Percentiles rank a stretch among this genome's conserved stretches.
These are phyloP conservation scores for Glutinoglossum americanum DNA, from an alignment of 495 filamentous ascomycete species.

Conservation along the genomic window DNA sequence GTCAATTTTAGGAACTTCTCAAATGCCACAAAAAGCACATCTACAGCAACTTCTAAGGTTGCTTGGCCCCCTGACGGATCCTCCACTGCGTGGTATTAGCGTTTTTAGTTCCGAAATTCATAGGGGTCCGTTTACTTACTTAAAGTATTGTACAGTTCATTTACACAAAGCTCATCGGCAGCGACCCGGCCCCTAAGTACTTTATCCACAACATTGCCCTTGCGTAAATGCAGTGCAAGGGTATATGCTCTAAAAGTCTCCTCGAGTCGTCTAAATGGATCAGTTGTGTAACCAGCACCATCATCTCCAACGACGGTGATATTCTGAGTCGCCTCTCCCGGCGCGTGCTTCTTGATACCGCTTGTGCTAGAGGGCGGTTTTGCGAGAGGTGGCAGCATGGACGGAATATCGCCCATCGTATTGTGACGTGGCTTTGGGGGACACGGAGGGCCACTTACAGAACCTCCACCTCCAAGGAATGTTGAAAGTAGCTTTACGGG, in stretches of 20 bases:
- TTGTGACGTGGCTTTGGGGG: conserved; percentile 10
- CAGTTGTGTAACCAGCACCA: not conserved
- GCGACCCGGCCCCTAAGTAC: conserved; percentile 44
- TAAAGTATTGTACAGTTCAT: conserved; percentile 78
- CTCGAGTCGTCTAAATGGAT: conserved; percentile 48
- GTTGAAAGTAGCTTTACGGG: conserved; percentile 82
- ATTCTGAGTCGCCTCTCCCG: conserved; percentile 15
- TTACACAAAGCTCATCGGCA: conserved; percentile 59
- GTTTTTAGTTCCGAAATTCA: not conserved
- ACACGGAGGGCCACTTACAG: conserved; percentile 12
- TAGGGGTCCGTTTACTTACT: not conserved
- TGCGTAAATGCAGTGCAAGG: conserved; percentile 57
- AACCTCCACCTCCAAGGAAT: conserved; percentile 37
- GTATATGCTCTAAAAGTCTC: conserved; percentile 73
- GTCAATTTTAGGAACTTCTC: conserved; percentile 80
- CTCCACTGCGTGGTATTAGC: conserved; percentile 27
- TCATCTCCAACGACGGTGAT: conserved; percentile 16
- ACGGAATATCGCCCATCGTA: conserved; percentile 14
- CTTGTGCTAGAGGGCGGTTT: conserved; percentile 18
- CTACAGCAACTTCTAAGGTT: conserved; percentile 54
- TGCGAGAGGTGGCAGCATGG: conserved; percentile 15
- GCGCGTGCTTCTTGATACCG: conserved; percentile 22
- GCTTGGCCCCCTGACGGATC: conserved; percentile 52
- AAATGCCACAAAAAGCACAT: conserved; percentile 84
- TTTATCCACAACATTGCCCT: conserved; percentile 65